phyloP scores from a whole-genome alignment of 1,139 yeast genomes.

The Magnusiomyces paraingens region DNA sequence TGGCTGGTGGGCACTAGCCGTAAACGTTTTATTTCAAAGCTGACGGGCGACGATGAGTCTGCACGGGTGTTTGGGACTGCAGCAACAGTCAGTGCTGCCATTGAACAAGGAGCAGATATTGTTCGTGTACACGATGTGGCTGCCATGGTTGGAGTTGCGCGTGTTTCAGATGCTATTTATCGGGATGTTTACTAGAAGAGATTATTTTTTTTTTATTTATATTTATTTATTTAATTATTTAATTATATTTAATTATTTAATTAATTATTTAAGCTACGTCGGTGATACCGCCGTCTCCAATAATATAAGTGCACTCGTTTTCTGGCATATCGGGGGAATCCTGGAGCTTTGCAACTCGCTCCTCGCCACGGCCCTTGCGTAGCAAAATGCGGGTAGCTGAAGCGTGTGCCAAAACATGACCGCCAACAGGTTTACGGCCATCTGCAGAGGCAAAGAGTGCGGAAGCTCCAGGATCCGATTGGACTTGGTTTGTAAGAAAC shows the following conservation, averaged over 20 bases:
- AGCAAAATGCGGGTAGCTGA: slow-evolving; percentile 54
- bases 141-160: slow-evolving; percentile 56
- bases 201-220: background rate
- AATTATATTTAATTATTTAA: background rate
- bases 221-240: background rate
- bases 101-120: slow-evolving; percentile 70
- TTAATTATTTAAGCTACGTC: slow-evolving; percentile 33
- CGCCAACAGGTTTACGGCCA: slow-evolving; percentile 61
- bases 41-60: slow-evolving; percentile 35
- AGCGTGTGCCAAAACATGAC: slow-evolving; percentile 59
- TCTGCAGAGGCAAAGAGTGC: slow-evolving; percentile 59
- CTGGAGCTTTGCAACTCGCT: slow-evolving; percentile 53
- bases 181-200: slow-evolving; percentile 28
- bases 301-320: slow-evolving; percentile 48
- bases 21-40: slow-evolving; percentile 72
- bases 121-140: slow-evolving; percentile 84
- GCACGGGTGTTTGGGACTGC: slow-evolving; percentile 72
- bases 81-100: slow-evolving; percentile 67
- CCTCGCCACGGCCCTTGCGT: slow-evolving; percentile 59
- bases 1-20: slow-evolving; percentile 81
- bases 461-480: slow-evolving; percentile 64
- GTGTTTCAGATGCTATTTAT: slow-evolving; percentile 74
- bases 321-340: slow-evolving; percentile 63
- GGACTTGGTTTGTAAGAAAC: slow-evolving; percentile 57
- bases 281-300: slow-evolving; percentile 48